Percentiles rank a stretch among this genome's conserved stretches.
These are phyloP conservation scores for Silene vulgaris DNA, from an alignment of 179 eudicot species.

Conservation along the genomic window DNA sequence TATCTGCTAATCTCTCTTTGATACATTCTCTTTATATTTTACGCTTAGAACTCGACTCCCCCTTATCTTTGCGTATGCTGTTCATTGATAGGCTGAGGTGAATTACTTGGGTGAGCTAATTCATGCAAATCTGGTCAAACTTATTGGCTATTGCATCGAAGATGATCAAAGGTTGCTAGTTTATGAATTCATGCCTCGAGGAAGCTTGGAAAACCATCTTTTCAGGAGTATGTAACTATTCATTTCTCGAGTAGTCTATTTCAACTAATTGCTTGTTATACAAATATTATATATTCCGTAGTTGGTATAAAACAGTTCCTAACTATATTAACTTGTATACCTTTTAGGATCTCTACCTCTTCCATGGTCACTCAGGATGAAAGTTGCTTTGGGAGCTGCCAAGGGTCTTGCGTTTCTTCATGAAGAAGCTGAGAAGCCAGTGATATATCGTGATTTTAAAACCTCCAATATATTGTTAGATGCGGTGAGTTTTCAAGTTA, in stretches of 20 bases:
- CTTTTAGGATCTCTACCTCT: conserved; percentile 54
- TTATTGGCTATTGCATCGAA: conserved; percentile 87
- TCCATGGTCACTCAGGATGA: conserved; percentile 78
- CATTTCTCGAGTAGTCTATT: not conserved
- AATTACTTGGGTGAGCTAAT: conserved; percentile 84
- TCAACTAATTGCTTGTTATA: not conserved
- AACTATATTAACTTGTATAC: not conserved
- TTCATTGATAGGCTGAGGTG: conserved; percentile 71
- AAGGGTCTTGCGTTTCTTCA: conserved; percentile 67
- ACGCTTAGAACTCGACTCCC: not conserved
- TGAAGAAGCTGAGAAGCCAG: conserved; percentile 69
- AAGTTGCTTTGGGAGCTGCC: conserved; percentile 64
- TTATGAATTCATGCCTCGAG: conserved; percentile 93
- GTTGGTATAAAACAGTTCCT: not conserved
- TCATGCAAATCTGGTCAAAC: conserved; percentile 75
- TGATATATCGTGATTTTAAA: conserved; percentile 71
- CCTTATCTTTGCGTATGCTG: conserved; percentile 17
- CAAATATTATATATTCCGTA: not conserved
- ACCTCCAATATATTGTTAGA: conserved; percentile 76
- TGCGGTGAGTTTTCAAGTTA: conserved; percentile 45
- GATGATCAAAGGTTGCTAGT: conserved; percentile 92
- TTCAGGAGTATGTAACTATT: conserved; percentile 64
- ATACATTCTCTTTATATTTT: too few relatives aligned
- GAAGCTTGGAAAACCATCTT: conserved; percentile 94
- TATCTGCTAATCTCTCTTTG: too few relatives aligned